Evolutionary conservation across 2,329 filamentous ascomycete species (phyloP), one percentile per base, ranked within the genome.

Genomic region (Aureobasidium sp.): DNA sequence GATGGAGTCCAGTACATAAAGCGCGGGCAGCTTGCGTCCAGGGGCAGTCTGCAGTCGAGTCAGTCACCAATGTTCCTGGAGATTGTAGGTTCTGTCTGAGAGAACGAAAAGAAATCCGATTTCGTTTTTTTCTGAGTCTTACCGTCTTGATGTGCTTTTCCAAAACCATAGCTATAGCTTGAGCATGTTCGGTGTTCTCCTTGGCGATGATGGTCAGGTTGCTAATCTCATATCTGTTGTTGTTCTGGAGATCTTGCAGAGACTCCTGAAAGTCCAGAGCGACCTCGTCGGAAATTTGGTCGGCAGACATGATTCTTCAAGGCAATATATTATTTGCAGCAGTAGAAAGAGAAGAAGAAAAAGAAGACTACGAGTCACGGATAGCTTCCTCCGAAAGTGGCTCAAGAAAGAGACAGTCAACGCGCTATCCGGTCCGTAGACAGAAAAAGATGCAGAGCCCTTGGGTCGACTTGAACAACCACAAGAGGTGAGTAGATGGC

Each of bases 1-100:
- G 63, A 99, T 93, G 17, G 93, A 97, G 76, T 99, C 94, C 70
- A 99, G 86, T 65, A 99, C 90, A 75, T 97, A 99, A 29, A 99
- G 81, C n/a, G 94, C 90, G 19, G 94, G 92, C 2, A 99, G 79
- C 71, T 97, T 99, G 74, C 91, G 92, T 63, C 85, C 82, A 40
- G 94, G 91, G 47, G 90, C 84, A 59, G 88, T 90, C 94, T 99
- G 38, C 31, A 75, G 21, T 46, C 23, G 53, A 55, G 69, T 82
- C 68, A 82, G 79, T 69, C 33, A 50, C 42, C 27, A 9, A 40
- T 25, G 11, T 11, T 46, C 29, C 23, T 29, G 9, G 17, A 4
- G 23, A 40, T 33, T 9, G 21, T 7, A 25, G 7, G 13, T 33
- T 57, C 19, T 38, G 17, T 42, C 25, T 35, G 21, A 33, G 46